These are phyloP conservation scores for Nakaseomyces bracarensis DNA, from an alignment of 1,139 yeast genomes.

Conservation along the genomic window DNA sequence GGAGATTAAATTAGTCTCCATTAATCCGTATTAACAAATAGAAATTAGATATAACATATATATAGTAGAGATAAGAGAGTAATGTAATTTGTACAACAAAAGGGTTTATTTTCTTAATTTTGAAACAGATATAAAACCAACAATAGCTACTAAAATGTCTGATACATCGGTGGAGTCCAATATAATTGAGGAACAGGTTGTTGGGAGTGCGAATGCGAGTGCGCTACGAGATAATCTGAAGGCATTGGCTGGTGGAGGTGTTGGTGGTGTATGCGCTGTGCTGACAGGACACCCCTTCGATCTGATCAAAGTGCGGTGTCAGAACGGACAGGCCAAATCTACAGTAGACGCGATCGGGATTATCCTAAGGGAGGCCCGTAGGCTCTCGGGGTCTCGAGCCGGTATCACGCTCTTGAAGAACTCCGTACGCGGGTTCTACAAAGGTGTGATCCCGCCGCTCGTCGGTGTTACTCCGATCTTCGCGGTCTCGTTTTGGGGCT, in stretches of 20 bases:
- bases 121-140: background rate
- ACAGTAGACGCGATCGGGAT: constrained; percentile 59
- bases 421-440: constrained; percentile 39
- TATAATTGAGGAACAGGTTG: background rate
- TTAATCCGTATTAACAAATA: too few species aligned
- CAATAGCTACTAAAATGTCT: background rate
- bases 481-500: constrained; percentile 98
- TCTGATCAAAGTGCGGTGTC: constrained; percentile 83
- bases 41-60: too few species aligned
- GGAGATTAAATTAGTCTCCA: too few species aligned
- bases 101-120: too few species aligned
- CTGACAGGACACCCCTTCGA: constrained; percentile 96
- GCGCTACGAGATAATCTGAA: constrained; percentile 40
- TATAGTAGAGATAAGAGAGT: too few species aligned
- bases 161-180: background rate
- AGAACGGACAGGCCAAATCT: constrained; percentile 46
- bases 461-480: constrained; percentile 97
- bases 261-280: constrained; percentile 78
- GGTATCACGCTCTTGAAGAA: constrained; percentile 25
- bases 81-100: too few species aligned
- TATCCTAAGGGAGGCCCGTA: constrained; percentile 64
- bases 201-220: too few species aligned
- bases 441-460: constrained; percentile 85
- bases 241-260: constrained; percentile 87
- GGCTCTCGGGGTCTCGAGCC: background rate